A percentile compares a stretch with the other conserved stretches of the same genome.
These are phyloP conservation scores for Tephrocybe rancida DNA, from an alignment of 768 basidiomycete genomes.

Conservation along the genomic window DNA sequence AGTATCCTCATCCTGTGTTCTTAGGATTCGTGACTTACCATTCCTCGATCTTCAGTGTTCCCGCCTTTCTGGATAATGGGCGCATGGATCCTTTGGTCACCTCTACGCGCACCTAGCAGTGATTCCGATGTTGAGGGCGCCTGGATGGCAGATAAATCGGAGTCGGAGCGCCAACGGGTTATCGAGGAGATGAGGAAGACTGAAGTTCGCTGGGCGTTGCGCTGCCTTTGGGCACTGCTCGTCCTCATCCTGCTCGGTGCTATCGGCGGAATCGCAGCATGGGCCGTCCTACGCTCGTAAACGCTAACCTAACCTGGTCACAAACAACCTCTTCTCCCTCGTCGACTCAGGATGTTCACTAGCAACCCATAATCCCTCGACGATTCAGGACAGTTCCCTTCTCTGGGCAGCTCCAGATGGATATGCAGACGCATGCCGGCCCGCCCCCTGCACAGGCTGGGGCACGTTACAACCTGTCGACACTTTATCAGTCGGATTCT, in stretches of 20 bases:
- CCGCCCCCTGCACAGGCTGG: no score
- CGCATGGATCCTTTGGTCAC: slow-evolving; percentile 55
- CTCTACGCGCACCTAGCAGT: slow-evolving; percentile 45
- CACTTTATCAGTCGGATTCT: not conserved
- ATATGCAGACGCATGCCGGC: no score
- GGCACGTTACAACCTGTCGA: no score
- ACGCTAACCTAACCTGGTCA: not conserved
- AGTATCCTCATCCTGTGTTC: slow-evolving; percentile 23
- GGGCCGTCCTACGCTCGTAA: slow-evolving; percentile 29
- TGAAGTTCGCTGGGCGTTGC: slow-evolving; percentile 59
- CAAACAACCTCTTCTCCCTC: not conserved
- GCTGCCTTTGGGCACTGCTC: slow-evolving; percentile 56
- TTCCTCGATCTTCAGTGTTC: slow-evolving; percentile 45
- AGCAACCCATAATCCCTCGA: not conserved
- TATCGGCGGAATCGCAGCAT: slow-evolving; percentile 32
- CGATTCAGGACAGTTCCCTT: no score
- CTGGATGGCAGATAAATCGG: slow-evolving; percentile 61
- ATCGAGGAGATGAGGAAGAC: slow-evolving; percentile 47
- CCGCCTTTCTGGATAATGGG: slow-evolving; percentile 65
- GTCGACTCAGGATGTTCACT: not conserved
- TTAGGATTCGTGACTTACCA: slow-evolving; percentile 4
- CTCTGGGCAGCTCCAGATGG: no score
- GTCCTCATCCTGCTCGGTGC: slow-evolving; percentile 41
- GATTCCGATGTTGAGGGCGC: slow-evolving; percentile 29
- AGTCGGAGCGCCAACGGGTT: slow-evolving; percentile 47